phyloP scores from a whole-genome alignment of 2,329 filamentous ascomycete genomes.

The Fusarium marasasianum region DNA sequence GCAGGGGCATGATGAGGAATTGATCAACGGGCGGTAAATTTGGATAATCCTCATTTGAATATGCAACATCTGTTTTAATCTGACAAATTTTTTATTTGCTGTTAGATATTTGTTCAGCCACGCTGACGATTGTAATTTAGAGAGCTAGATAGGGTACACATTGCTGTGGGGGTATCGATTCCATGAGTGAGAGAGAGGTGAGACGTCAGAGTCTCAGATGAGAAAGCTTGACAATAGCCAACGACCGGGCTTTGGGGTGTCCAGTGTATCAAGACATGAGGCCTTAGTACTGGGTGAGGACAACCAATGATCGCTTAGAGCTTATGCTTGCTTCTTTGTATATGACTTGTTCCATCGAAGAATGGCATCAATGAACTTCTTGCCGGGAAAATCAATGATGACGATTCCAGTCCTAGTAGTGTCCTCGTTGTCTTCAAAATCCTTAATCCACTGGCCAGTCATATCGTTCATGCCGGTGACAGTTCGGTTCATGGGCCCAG shows the following conservation, averaged over 20 bases:
- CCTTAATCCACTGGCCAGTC: slow-evolving; percentile 56
- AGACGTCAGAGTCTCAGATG: slow-evolving; percentile 8
- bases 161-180: slow-evolving; percentile 13
- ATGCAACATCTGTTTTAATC: neutral
- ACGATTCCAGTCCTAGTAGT: slow-evolving; percentile 54
- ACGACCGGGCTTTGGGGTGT: neutral
- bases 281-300: neutral
- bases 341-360: slow-evolving; percentile 52
- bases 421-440: slow-evolving; percentile 39
- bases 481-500: slow-evolving; percentile 54
- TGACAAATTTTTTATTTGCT: slow-evolving; percentile 21
- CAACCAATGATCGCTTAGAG: neutral
- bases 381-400: slow-evolving; percentile 60
- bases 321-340: slow-evolving; percentile 22
- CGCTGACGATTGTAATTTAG: slow-evolving; percentile 26
- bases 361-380: slow-evolving; percentile 53
- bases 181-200: slow-evolving; percentile 8
- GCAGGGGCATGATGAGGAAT: slow-evolving; percentile 29
- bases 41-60: slow-evolving; percentile 19
- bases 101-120: neutral
- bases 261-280: neutral
- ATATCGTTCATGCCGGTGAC: slow-evolving; percentile 61
- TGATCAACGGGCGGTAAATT: slow-evolving; percentile 14
- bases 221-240: slow-evolving; percentile 15
- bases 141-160: neutral